phyloP scores from a whole-genome alignment of 2,329 filamentous ascomycete genomes.

The Neofusicoccum sp. region DNA sequence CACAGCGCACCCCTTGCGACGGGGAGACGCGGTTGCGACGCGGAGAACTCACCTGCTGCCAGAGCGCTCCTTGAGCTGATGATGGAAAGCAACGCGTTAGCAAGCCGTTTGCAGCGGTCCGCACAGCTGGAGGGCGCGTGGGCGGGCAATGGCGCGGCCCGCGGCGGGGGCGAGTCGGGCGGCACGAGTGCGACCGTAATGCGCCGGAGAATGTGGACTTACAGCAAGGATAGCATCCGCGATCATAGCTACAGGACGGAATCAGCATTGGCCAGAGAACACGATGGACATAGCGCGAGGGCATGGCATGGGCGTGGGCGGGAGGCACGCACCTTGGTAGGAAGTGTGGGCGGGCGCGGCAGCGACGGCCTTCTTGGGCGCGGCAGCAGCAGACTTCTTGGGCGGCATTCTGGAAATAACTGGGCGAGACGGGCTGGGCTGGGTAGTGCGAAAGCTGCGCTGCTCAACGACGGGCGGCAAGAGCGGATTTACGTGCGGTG shows the following conservation, averaged over 20 bases:
- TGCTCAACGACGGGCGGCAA: slow-evolving; percentile 36
- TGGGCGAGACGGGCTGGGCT: slow-evolving; percentile 21
- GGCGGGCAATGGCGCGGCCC: slow-evolving; percentile 34
- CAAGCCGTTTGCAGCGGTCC: slow-evolving; percentile 27
- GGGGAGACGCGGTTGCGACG: slow-evolving; percentile 29
- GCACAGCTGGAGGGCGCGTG: slow-evolving; percentile 26
- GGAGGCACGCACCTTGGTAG: slow-evolving; percentile 64
- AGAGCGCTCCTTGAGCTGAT: slow-evolving; percentile 70
- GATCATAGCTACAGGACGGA: slow-evolving; percentile 64
- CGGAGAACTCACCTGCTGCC: slow-evolving; percentile 65
- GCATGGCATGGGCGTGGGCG: slow-evolving; percentile 45
- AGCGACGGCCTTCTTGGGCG: slow-evolving; percentile 60
- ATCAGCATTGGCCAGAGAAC: slow-evolving; percentile 61
- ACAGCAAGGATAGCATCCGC: slow-evolving; percentile 72
- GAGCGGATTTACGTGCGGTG: background rate
- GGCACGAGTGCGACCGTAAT: slow-evolving; percentile 42
- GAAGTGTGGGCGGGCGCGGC: slow-evolving; percentile 61
- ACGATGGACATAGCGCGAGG: slow-evolving; percentile 39
- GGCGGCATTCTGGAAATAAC: slow-evolving; percentile 60
- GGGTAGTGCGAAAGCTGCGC: slow-evolving; percentile 34
- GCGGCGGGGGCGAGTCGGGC: slow-evolving; percentile 38
- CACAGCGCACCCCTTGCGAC: slow-evolving; percentile 33
- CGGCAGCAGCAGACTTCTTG: slow-evolving; percentile 61
- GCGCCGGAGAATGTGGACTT: slow-evolving; percentile 59
- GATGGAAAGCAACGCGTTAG: slow-evolving; percentile 53